These are phyloP conservation scores for Citrus cavaleriei DNA, from an alignment of 345 rosid genomes.

Conservation along the genomic window DNA sequence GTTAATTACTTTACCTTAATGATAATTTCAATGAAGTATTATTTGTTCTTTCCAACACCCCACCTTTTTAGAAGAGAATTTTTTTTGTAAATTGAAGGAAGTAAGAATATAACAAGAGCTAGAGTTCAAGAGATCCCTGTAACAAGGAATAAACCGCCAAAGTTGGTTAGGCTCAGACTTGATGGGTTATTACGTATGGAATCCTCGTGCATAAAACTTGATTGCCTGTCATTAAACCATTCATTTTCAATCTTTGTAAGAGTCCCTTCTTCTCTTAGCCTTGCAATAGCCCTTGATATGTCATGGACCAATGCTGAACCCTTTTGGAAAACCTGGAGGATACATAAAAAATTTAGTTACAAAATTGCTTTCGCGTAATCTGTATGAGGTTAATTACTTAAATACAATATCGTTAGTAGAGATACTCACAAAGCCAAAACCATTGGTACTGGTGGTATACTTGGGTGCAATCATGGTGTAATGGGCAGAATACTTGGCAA, in stretches of 20 bases:
- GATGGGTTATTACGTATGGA: neutral
- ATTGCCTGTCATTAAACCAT: neutral
- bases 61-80: neutral
- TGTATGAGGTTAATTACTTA: neutral
- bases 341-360: neutral
- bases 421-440: constrained; percentile 6
- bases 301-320: neutral
- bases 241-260: neutral
- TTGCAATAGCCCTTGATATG: neutral
- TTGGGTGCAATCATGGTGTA: neutral
- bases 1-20: no score
- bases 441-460: neutral
- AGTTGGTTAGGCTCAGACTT: neutral
- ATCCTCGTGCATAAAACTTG: neutral
- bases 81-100: neutral
- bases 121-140: constrained; percentile 17
- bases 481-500: neutral
- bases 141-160: constrained; percentile 31
- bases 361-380: no score
- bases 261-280: neutral
- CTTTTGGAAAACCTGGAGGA: neutral
- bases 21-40: neutral
- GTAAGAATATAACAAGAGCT: constrained; percentile 14
- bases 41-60: neutral
- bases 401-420: neutral